Conservation (phyloP, 2,329 filamentous ascomycete species). For the Trichoderma gracile region DNA sequence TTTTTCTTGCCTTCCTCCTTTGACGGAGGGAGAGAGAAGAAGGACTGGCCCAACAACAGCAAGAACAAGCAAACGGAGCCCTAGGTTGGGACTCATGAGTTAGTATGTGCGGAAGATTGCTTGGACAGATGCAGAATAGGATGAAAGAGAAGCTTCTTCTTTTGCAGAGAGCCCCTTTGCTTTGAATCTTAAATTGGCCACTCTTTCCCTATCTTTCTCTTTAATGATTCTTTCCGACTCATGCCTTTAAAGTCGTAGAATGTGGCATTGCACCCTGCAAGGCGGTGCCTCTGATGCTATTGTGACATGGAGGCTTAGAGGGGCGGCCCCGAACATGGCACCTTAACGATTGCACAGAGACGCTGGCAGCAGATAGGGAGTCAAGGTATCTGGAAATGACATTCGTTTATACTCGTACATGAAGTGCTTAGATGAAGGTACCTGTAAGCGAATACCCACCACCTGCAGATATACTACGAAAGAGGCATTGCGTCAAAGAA, state of each 20-base stretch:
- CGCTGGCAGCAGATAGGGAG: no score
- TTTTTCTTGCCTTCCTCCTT: background rate
- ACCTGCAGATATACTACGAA: no score
- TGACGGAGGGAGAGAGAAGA: background rate
- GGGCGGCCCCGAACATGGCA: no score
- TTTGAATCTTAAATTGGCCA: slow-evolving; percentile 6
- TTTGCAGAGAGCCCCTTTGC: background rate
- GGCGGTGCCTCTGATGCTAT: no score
- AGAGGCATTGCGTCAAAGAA: no score
- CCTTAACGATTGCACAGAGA: no score
- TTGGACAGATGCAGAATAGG: slow-evolving; percentile 26
- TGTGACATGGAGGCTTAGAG: no score
- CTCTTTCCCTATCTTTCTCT: background rate
- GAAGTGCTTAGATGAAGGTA: no score
- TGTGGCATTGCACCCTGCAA: no score
- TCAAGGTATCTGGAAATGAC: no score
- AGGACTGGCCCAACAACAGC: background rate
- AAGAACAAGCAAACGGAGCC: background rate
- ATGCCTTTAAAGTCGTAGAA: background rate
- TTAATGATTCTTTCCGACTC: background rate
- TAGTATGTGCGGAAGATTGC: slow-evolving; percentile 20
- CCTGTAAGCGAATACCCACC: no score
- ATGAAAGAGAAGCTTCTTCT: slow-evolving; percentile 3
- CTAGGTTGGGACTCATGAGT: slow-evolving; percentile 17
- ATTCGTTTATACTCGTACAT: no score